Conservation (phyloP, 805 yeast genomes). For the Cyberlindnera amylophila region DNA sequence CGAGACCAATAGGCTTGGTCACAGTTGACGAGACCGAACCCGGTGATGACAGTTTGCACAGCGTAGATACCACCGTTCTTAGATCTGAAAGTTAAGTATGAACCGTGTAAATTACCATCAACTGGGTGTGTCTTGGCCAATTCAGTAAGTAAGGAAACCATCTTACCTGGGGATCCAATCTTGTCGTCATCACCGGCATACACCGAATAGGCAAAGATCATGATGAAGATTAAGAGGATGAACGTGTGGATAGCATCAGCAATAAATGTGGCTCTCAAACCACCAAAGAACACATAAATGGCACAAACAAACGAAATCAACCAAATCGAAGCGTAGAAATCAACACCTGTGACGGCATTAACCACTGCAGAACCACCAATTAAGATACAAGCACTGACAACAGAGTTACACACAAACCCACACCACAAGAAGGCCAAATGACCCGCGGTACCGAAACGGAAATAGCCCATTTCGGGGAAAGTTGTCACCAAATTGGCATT, state of each 20-base stretch:
- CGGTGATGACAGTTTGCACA: constrained; percentile 12
- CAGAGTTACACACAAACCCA: constrained; percentile 38
- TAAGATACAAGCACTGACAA: constrained; percentile 27
- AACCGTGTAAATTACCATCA: constrained; percentile 32
- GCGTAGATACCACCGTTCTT: constrained; percentile 27
- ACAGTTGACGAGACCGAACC: constrained; percentile 32
- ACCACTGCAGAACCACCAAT: constrained; percentile 42
- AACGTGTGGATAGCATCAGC: constrained; percentile 51
- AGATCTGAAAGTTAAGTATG: constrained; percentile 36
- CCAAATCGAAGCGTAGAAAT: constrained; percentile 43
- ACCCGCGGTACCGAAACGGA: constrained; percentile 38
- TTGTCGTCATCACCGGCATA: constrained; percentile 15
- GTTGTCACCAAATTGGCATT: constrained; percentile 38
- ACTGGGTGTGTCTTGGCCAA: constrained; percentile 32
- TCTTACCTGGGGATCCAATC: constrained; percentile 35
- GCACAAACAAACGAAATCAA: constrained; percentile 47
- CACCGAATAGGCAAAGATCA: constrained; percentile 29
- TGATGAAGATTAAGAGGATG: constrained; percentile 37
- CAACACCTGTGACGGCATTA: constrained; percentile 40
- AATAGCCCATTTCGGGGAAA: constrained; percentile 37
- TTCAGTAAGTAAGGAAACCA: constrained; percentile 36
- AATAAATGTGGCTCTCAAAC: constrained; percentile 48
- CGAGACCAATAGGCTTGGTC: constrained; percentile 41
- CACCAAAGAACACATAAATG: constrained; percentile 48
- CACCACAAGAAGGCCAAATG: constrained; percentile 34